Percentiles rank a stretch among this genome's conserved stretches.
These are phyloP conservation scores for Epichloe festucae DNA, from an alignment of 2,329 filamentous ascomycete species.

Conservation along the genomic window DNA sequence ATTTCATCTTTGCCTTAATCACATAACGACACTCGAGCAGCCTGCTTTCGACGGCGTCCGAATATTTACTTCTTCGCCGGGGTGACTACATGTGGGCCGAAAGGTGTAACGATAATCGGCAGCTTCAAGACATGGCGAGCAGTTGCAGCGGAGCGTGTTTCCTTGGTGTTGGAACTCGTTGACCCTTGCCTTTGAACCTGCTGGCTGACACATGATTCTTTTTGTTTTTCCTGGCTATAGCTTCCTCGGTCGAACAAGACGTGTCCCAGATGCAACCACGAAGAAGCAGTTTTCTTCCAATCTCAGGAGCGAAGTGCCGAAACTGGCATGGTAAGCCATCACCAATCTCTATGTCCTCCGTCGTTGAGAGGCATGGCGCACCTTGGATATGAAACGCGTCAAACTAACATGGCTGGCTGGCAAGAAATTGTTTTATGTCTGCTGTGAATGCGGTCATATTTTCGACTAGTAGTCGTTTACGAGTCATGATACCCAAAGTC, in stretches of 20 bases:
- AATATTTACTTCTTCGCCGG: neutral
- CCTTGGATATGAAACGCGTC: neutral
- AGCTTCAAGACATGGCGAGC: neutral
- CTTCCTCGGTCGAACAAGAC: conserved; percentile 78
- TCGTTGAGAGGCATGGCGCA: neutral
- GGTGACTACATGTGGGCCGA: neutral
- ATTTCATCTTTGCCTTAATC: neutral
- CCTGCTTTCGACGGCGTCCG: neutral
- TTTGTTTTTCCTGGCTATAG: conserved; percentile 38
- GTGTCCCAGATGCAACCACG: conserved; percentile 74
- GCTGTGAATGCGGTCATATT: conserved; percentile 84
- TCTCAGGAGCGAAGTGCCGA: conserved; percentile 94
- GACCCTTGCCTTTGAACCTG: conserved; percentile 15
- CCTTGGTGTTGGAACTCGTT: conserved; percentile 15
- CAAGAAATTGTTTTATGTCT: conserved; percentile 87
- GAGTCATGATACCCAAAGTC: conserved; percentile 4
- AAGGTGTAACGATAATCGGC: neutral
- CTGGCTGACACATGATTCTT: conserved; percentile 29
- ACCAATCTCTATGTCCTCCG: neutral
- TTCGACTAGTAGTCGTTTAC: conserved; percentile 38
- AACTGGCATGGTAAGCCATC: conserved; percentile 79
- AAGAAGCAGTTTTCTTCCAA: conserved; percentile 96
- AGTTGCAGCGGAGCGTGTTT: conserved; percentile 8
- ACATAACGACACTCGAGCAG: neutral
- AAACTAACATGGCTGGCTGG: conserved; percentile 6